phyloP scores from a whole-genome alignment of 352 stramenopile species.

The Pythium sp. region DNA sequence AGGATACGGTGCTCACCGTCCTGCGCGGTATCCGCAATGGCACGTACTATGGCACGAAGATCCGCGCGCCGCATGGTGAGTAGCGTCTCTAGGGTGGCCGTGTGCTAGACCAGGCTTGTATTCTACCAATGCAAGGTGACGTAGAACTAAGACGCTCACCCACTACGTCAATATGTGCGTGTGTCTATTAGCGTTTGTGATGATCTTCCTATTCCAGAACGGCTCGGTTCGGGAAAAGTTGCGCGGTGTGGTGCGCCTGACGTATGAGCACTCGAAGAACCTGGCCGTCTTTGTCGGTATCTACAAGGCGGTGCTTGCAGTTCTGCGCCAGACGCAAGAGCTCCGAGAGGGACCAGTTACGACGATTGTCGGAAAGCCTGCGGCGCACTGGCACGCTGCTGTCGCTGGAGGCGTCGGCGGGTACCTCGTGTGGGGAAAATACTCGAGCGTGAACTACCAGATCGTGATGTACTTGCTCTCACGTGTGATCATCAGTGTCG shows the following conservation, averaged over 20 bases:
- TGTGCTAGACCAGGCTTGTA: background rate
- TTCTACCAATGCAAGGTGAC: background rate
- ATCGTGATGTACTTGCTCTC: conserved; percentile 89
- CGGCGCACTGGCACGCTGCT: conserved; percentile 71
- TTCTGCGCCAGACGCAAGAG: conserved; percentile 58
- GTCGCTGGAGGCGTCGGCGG: conserved; percentile 73
- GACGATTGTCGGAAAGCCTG: conserved; percentile 57
- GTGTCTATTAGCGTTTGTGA: conserved; percentile 72
- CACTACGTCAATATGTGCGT: background rate
- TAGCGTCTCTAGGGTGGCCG: background rate
- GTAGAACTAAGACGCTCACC: background rate
- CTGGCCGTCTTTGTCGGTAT: conserved; percentile 85
- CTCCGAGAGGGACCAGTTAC: conserved; percentile 30
- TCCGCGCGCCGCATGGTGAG: conserved; percentile 82
- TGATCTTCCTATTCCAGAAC: conserved; percentile 88
- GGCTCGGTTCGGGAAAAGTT: conserved; percentile 78
- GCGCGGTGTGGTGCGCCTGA: conserved; percentile 65
- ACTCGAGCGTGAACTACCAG: conserved; percentile 88
- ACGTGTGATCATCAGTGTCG: conserved; percentile 62
- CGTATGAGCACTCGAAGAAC: conserved; percentile 87
- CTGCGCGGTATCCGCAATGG: conserved; percentile 84
- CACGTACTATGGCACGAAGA: conserved; percentile 88
- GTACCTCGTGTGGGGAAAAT: conserved; percentile 83
- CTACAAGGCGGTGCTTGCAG: conserved; percentile 75
- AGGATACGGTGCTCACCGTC: conserved; percentile 57